These are phyloP conservation scores for Zasmidium cellare DNA, from an alignment of 2,329 filamentous ascomycete genomes.

Conservation along the genomic window DNA sequence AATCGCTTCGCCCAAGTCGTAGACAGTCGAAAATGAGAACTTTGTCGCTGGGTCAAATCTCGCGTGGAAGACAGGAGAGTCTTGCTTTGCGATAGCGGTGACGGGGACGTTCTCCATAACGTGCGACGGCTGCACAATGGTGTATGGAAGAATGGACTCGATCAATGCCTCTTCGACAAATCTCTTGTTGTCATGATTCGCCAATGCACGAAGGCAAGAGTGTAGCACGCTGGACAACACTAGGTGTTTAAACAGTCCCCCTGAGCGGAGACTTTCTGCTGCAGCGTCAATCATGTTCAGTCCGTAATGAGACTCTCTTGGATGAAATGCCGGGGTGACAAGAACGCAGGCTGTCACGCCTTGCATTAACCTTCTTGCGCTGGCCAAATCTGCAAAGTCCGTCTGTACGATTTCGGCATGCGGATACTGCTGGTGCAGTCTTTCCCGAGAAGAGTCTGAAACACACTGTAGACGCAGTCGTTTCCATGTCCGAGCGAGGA, in stretches of 20 bases:
- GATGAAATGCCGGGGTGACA: conserved; percentile 38
- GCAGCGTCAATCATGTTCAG: conserved; percentile 41
- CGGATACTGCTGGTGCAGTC: conserved; percentile 33
- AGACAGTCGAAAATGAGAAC: conserved; percentile 30
- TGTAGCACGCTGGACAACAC: conserved; percentile 37
- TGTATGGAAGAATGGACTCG: conserved; percentile 36
- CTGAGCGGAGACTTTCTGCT: neutral
- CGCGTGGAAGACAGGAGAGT: conserved; percentile 22
- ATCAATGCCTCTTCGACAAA: conserved; percentile 39
- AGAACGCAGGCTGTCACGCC: conserved; percentile 35
- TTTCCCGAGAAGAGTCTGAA: conserved; percentile 28
- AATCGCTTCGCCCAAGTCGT: conserved; percentile 31
- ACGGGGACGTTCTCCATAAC: conserved; percentile 37
- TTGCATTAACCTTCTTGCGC: conserved; percentile 28
- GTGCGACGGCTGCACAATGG: conserved; percentile 38
- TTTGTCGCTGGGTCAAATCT: conserved; percentile 24
- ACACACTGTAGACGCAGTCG: conserved; percentile 38
- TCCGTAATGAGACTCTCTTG: conserved; percentile 36
- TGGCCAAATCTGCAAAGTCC: conserved; percentile 28
- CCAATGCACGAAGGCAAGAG: conserved; percentile 36
- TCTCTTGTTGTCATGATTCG: conserved; percentile 40
- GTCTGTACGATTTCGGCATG: conserved; percentile 35
- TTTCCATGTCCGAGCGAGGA: conserved; percentile 34
- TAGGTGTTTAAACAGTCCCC: conserved; percentile 31
- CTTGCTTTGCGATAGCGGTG: conserved; percentile 21